These are phyloP conservation scores for Sclerotinia minor DNA, from an alignment of 2,329 filamentous ascomycete species.

Conservation along the genomic window DNA sequence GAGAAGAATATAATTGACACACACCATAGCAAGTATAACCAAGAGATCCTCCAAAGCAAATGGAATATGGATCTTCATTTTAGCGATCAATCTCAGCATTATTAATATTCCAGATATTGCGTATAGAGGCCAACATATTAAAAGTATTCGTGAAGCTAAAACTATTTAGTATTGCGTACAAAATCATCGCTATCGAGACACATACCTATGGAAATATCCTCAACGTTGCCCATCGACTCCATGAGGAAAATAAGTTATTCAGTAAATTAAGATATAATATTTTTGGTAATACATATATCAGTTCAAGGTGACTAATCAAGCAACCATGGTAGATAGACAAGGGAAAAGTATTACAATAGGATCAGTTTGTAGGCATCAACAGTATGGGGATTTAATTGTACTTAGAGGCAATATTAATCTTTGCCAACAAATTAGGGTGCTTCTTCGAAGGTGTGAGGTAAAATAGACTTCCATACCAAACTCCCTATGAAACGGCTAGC, in stretches of 20 bases:
- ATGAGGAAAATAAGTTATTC: slow-evolving; percentile 1
- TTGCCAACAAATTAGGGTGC: background rate
- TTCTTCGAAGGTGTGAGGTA: background rate
- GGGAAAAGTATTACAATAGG: background rate
- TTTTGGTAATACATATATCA: slow-evolving; percentile 3
- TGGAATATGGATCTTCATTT: slow-evolving; percentile 6
- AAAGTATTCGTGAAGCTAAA: background rate
- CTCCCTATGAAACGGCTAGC: slow-evolving; percentile 3
- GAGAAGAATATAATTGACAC: background rate
- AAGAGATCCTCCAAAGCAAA: slow-evolving; percentile 17
- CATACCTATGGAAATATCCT: slow-evolving; percentile 18
- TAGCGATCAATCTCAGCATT: slow-evolving; percentile 19
- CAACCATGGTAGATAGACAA: background rate
- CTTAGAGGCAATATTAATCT: background rate
- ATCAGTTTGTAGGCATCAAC: background rate
- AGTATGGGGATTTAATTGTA: slow-evolving; percentile 2
- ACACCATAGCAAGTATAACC: slow-evolving; percentile 16
- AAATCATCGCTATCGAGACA: background rate
- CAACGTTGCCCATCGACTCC: background rate
- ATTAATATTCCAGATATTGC: slow-evolving; percentile 16
- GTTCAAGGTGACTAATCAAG: background rate
- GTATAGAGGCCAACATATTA: slow-evolving; percentile 22
- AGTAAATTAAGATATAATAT: background rate
- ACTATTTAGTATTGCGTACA: background rate
- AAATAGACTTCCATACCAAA: background rate